A percentile compares a stretch with the other conserved stretches of the same genome.
Conservation (phyloP, 75 land plant genomes). For the Pinus taeda region DNA sequence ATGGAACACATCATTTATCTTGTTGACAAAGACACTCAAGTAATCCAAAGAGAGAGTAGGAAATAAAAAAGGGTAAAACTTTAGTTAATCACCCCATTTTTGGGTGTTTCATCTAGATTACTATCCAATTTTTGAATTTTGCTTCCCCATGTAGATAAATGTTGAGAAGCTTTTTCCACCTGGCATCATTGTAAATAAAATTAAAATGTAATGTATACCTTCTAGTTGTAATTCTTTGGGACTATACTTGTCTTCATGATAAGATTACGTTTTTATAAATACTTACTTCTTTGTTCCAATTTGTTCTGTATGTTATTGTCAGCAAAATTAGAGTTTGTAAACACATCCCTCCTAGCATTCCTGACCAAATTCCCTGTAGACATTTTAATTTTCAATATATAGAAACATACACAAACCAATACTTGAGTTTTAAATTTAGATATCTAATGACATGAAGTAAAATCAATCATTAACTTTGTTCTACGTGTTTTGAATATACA, state of each 20-base stretch:
- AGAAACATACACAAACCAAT: too few species aligned
- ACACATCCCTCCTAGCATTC: slow-evolving; percentile 42
- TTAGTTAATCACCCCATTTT: neutral
- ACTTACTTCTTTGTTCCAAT: slow-evolving; percentile 58
- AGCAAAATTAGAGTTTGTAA: slow-evolving; percentile 36
- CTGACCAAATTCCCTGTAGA: slow-evolving; percentile 54
- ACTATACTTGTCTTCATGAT: neutral
- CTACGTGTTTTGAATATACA: too few species aligned
- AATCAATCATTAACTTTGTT: too few species aligned
- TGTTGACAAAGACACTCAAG: neutral
- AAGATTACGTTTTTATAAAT: neutral
- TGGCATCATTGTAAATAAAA: neutral
- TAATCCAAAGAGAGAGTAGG: too few species aligned
- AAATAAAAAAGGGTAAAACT: neutral
- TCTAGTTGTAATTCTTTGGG: neutral
- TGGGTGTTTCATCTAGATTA: neutral
- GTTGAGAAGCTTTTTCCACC: slow-evolving; percentile 1
- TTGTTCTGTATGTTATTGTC: slow-evolving; percentile 26
- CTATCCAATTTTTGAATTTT: neutral
- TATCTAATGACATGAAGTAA: too few species aligned
- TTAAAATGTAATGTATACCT: neutral
- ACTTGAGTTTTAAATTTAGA: too few species aligned
- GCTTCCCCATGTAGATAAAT: neutral
- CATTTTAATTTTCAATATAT: neutral
- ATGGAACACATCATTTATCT: too few species aligned